phyloP scores from a whole-genome alignment of 2,329 filamentous ascomycete genomes.

The Cladosporium sp. region DNA sequence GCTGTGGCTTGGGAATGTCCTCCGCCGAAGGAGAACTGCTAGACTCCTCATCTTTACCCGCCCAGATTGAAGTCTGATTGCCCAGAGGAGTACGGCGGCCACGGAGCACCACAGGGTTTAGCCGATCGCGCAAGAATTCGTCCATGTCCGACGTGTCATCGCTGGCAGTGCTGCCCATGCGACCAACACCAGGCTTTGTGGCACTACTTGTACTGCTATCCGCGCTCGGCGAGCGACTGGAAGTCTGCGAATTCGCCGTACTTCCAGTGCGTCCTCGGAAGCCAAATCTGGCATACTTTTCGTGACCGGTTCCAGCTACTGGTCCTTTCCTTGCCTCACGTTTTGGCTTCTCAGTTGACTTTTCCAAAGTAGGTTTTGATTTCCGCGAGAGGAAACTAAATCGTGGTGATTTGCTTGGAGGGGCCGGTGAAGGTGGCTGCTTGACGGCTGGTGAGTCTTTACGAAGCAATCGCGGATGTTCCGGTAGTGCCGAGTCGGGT shows the following conservation, averaged over 20 bases:
- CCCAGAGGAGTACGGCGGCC: constrained; percentile 45
- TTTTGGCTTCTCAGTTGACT: constrained; percentile 58
- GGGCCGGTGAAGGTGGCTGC: constrained; percentile 47
- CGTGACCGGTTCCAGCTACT: constrained; percentile 88
- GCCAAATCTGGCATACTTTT: constrained; percentile 74
- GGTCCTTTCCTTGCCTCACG: constrained; percentile 72
- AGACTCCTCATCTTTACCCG: constrained; percentile 7
- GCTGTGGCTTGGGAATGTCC: constrained; percentile 28
- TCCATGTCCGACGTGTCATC: constrained; percentile 48
- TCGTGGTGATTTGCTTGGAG: constrained; percentile 61
- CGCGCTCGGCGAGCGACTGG: constrained; percentile 50
- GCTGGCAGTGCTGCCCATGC: constrained; percentile 48
- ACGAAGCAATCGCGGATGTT: constrained; percentile 29
- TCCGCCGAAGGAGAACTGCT: constrained; percentile 28
- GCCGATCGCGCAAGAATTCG: constrained; percentile 48
- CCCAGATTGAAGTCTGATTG: constrained; percentile 18
- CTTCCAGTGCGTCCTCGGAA: constrained; percentile 67
- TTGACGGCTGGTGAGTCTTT: constrained; percentile 41
- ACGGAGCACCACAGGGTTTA: constrained; percentile 48
- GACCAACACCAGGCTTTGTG: constrained; percentile 38
- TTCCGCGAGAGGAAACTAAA: constrained; percentile 79
- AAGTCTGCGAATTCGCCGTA: constrained; percentile 51
- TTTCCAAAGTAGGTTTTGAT: constrained; percentile 63
- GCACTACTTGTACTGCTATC: constrained; percentile 43
- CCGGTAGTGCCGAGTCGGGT: constrained; percentile 24